Evolutionary conservation across 805 yeast genomes (phyloP), one percentile per base, ranked within the genome.

Genomic region (Metschnikowia arizonensis): DNA sequence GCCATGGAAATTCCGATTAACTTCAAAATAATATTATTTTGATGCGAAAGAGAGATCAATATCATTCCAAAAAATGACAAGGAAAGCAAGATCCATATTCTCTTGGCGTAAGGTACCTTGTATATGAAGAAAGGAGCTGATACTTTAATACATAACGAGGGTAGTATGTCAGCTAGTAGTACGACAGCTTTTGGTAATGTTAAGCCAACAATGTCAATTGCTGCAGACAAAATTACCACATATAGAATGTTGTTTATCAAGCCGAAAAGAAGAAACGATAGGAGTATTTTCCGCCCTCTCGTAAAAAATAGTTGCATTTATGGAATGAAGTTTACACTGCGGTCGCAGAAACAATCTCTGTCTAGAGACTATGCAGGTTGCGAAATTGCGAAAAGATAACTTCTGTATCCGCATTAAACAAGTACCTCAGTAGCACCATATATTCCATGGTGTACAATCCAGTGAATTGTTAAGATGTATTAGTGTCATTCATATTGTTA

Each of bases 221-320:
- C 98, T 0, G 97, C 96, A 0, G 95, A 82, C 11, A 91, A 69
- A 32, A 91, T 90, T 12, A 91, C 91, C 26, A 91, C 97, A 65
- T 90, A 91, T 0, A 91, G 76, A 9, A 91, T 83, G 61, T 91
- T 91, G 65, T 91, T 91, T 30, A 89, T 69, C 9, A 91, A 75
- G 0, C 98, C 99, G 62, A 90, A 88, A 1, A 82, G 57, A 81
- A 91, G 83, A 61, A 90, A 90, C 10, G 85, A 72, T 0, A 62
- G 36, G 55, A 78, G 82, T 5, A 71, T 71, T 50, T 81, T 50
- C 12, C 42, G 44, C 8, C 39, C 38, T 3, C 40, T 37, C 15
- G 45, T 23, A 23, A 40, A 24, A 28, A 21, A 24, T 10, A 46
- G 25, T 33, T 43, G 26, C 52, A 49, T 49, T 9, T 19, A 11